Base-by-base conservation (phyloP, 495 filamentous ascomycete genomes). In the Penicillium lagena region DNA sequence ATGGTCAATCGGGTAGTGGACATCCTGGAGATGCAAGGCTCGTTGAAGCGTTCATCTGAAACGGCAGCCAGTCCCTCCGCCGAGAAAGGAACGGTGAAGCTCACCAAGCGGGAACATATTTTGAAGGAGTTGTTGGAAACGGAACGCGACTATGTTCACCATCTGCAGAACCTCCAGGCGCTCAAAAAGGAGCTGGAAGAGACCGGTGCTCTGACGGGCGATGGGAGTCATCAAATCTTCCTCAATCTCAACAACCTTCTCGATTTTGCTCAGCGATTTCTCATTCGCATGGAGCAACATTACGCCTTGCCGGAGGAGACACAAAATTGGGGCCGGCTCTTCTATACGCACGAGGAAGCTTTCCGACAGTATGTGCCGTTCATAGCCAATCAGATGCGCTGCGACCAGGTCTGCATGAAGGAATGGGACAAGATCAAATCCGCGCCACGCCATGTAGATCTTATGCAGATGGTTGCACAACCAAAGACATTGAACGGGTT, bases 81-180 rank as follows among this genome's bases (percentile, higher is more conserved):
- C 8, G 72, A 36, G 63, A 75, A 46, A 61, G 55, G 59, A 29
- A 42, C 52, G 39, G 66, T 66, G 30, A 76, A 84, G 43, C 64
- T 89, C 54, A 93, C 86, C 40, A 88, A 89, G 57, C 76, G 89
- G 34, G 83, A 96, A 45, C 83, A 95, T 55, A 85, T 97, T 47
- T 78, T 98, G 29, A 80, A 85, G 52, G 93, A 98, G 59, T 67
- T 98, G 37, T 81, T 98, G 37, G 86, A 87, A 52, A 97, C 91
- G 5, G 93, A 98, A 62, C 83, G 93, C 34, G 94, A 95, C 59
- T 98, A 98, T 51, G 94, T 97, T n/a, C 91, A 97, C 55, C 90
- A 97, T 68, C 72, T 98, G 27, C 91, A 97, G 58, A 90, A 90
- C 50, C 65, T 98, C 12, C 90, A 97, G 57, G 85, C 90, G 40